phyloP scores from a whole-genome alignment of 139 green algal genomes.

The Picochlorum costavermella region DNA sequence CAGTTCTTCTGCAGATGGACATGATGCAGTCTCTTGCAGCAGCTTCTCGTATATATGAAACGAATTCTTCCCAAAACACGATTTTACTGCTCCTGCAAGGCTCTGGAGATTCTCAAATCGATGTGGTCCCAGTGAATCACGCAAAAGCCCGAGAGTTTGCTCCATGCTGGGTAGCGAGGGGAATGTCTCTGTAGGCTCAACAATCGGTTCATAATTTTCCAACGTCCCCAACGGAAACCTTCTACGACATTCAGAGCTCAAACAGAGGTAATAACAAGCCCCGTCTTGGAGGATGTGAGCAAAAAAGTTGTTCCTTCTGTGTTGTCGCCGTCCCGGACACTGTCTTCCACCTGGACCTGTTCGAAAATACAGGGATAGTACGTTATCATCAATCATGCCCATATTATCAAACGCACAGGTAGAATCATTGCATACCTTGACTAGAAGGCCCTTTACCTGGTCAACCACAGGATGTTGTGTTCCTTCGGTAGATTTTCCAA shows the following conservation, averaged over 20 bases:
- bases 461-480: not conserved
- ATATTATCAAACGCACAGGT: not conserved
- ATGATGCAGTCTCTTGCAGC: not conserved
- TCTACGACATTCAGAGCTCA: not conserved
- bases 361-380: conserved; percentile 1
- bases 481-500: not conserved
- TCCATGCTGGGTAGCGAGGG: not conserved
- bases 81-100: not conserved
- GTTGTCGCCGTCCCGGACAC: not conserved
- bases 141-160: not conserved
- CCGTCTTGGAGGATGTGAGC: not conserved
- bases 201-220: not conserved
- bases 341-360: conserved; percentile 3
- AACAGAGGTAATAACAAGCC: not conserved
- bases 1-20: not conserved
- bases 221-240: not conserved
- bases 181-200: not conserved
- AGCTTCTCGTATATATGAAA: not conserved
- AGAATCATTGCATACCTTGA: conserved; percentile 1
- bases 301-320: not conserved
- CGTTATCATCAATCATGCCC: not conserved
- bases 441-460: not conserved
- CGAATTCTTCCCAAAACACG: conserved; percentile 1
- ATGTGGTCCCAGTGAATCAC: not conserved
- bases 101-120: conserved; percentile 2